Evolutionary conservation across 306 rosid species (phyloP).

Genomic region (Corylus americana): DNA sequence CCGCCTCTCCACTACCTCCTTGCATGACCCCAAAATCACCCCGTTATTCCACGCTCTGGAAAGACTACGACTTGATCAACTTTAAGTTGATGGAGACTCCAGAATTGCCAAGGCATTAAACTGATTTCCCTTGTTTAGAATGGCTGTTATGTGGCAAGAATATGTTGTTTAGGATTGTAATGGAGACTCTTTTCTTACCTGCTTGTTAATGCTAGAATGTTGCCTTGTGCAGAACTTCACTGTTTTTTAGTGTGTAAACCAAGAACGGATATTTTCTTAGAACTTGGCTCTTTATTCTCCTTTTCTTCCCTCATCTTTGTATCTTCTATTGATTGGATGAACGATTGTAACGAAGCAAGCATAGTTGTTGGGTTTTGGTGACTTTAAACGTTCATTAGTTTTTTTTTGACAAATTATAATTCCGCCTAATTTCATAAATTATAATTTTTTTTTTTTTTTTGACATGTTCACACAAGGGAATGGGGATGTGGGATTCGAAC

Average conservation of each 20-base stretch:
- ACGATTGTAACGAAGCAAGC: too few species aligned
- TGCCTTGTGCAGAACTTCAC: not conserved
- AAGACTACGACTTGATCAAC: slow-evolving; percentile 34
- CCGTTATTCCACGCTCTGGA: slow-evolving; percentile 34
- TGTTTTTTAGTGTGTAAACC: not conserved
- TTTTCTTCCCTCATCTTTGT: too few species aligned
- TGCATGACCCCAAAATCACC: slow-evolving; percentile 47
- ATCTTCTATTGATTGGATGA: too few species aligned
- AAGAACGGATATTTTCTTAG: too few species aligned
- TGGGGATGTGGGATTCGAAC: too few species aligned
- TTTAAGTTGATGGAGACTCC: slow-evolving; percentile 62
- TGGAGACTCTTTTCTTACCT: not conserved
- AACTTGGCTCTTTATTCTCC: not conserved
- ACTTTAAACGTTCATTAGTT: too few species aligned
- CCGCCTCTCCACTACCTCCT: slow-evolving; percentile 46
- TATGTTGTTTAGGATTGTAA: slow-evolving; percentile 6
- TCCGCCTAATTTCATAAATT: too few species aligned
- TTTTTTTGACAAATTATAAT: too few species aligned
- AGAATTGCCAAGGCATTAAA: slow-evolving; percentile 11
- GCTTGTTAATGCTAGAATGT: not conserved
- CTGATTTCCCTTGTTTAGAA: not conserved
- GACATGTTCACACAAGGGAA: too few species aligned
- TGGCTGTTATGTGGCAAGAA: slow-evolving; percentile 21
- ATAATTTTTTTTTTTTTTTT: too few species aligned
- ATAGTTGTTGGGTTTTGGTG: too few species aligned